Base-by-base conservation (phyloP, 345 rosid species). In the Rhodamnia argentea region DNA sequence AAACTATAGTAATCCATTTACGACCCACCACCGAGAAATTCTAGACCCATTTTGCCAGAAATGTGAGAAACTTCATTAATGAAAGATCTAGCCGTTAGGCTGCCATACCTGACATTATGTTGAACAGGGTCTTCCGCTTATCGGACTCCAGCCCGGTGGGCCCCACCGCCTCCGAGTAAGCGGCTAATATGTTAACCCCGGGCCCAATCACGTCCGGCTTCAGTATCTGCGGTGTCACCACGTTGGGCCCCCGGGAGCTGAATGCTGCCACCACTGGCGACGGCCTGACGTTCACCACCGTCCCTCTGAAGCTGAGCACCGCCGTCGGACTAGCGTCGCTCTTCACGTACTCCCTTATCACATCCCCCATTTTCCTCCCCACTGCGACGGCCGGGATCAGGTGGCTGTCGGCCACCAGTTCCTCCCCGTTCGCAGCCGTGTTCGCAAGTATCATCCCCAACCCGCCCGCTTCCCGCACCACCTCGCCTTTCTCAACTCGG, bases 201-300 rank as follows among this genome's bases (percentile, higher is more conserved):
- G 98, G 99, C 20, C 97, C 99, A 89, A 97, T 93, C 74, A 97
- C 90, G 89, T 97, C 99, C 50, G 99, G 99, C 84, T 97, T 97
- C 94, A 96, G 86, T 82, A 96, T 95, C 87, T 93, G 93, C 18
- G 96, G 94, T 2, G 95, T 96, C 50, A 93, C 95, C 90, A 89
- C 53, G 84, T 94, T 95, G 1, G 99, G 99, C 24, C 99, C 99
- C 82, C 99, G 88, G 0, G 99, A 96, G 85, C 96, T 93, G 86
- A 97, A 96, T 5, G 98, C 96, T 23, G 99, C 98, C 13, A 96
- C 99, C 15, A 96, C 96, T 9, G 99, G 99, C 0, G 99, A 94
- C 0, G 98, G 97, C 40, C 53, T 83, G 20, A 93, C 94, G 60
- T 91, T 89, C 87, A 96, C 85, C 44, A 92, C 94, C 2, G 99